Base-by-base conservation (phyloP, 2,329 filamentous ascomycete genomes). In the Beauveria rudraprayagi region DNA sequence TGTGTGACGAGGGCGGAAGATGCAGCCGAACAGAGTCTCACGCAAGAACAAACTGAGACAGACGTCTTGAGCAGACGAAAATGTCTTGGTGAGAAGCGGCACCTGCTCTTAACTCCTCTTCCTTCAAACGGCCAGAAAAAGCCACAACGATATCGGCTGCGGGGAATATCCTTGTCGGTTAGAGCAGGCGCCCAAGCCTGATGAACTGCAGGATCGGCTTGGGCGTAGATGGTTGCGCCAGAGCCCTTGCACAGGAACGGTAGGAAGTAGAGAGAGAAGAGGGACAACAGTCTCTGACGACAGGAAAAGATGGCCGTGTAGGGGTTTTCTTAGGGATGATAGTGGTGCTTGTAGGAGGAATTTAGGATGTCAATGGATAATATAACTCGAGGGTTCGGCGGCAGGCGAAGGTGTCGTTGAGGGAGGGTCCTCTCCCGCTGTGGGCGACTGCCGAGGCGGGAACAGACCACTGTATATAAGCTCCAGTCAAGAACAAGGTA, bases 101-200 rank as follows among this genome's bases (percentile, higher is more conserved):
- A 22, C 16, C 17, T 9, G 5, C 16, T 10, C 34, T 19, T 22
- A 37, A 37, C 34, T 19, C 14, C 3, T 41, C n/a, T 17, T 26
- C 14, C 30, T 57, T 17, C 17, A 8, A 22, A 52, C 24, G 30
- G 43, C 43, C 17, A 56, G 28, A 28, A 22, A 22, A 40, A 46
- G 46, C 44, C 46, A 50, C 55, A 26, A 50, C 34, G 34, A 57
- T 50, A 34, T 57, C 55, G 55, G 55, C 55, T 57, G 55, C 55
- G 55, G 55, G 55, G 55, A 50, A 57, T 37, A 37, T 22, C 55
- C 55, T 41, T 50, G 55, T 57, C 55, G 22, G 30, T 28, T 47
- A 48, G 17, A 37, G 48, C 48, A 51, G n/a, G 34, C 34, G 34
- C 34, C 34, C 34, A 37, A 37, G 34, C 34, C 34, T 37, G 34